These are phyloP conservation scores for Penicillium psychrofluorescens DNA, from an alignment of 495 filamentous ascomycete species.

Conservation along the genomic window DNA sequence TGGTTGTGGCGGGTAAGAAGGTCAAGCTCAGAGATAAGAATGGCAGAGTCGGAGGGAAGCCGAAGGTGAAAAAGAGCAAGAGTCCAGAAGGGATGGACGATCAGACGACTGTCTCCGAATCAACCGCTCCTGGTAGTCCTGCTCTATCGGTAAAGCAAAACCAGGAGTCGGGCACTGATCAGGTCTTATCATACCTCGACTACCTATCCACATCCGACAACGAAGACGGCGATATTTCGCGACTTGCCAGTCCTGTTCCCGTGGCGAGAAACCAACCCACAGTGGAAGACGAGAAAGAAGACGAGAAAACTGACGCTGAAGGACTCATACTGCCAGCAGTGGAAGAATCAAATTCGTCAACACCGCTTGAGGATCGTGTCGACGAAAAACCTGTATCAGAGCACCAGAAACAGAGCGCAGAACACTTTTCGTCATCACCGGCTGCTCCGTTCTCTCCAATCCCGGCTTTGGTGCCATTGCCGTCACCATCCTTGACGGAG, in stretches of 20 bases:
- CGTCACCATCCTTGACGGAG: slow-evolving; percentile 24
- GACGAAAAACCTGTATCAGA: slow-evolving; percentile 6
- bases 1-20: slow-evolving; percentile 31
- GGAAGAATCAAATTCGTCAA: slow-evolving; percentile 10
- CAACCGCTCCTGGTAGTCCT: slow-evolving; percentile 19
- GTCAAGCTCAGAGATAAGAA: slow-evolving; percentile 27
- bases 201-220: slow-evolving; percentile 4
- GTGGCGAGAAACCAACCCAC: slow-evolving; percentile 9
- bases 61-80: slow-evolving; percentile 38
- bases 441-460: slow-evolving; percentile 18
- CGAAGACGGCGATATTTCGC: slow-evolving; percentile 13
- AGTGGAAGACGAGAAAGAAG: slow-evolving; percentile 16
- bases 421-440: slow-evolving; percentile 5
- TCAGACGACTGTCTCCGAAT: slow-evolving; percentile 21
- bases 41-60: slow-evolving; percentile 25
- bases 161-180: slow-evolving; percentile 4
- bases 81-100: slow-evolving; percentile 24
- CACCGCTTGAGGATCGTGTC: slow-evolving; percentile 1
- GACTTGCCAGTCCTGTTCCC: slow-evolving; percentile 9
- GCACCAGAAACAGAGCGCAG: background rate
- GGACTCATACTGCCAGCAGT: slow-evolving; percentile 3
- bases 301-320: slow-evolving; percentile 11
- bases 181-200: background rate
- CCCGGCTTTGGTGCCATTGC: slow-evolving; percentile 21
- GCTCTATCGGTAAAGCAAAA: slow-evolving; percentile 13